Evolutionary conservation across 768 basidiomycete species (phyloP).

Genomic region (Steccherinum ochraceum): DNA sequence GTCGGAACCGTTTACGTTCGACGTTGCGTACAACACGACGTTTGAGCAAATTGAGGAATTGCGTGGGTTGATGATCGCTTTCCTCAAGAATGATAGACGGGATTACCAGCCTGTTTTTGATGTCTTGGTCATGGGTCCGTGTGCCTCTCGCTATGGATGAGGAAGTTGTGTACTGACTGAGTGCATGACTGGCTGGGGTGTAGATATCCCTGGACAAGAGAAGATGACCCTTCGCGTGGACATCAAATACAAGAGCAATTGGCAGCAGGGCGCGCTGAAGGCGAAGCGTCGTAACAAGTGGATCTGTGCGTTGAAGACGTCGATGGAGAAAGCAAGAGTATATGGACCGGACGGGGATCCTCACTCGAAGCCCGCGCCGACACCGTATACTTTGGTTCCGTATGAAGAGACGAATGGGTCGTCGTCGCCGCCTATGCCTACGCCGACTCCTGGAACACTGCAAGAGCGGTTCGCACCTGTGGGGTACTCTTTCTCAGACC

Average conservation of each 20-base stretch:
- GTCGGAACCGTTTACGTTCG: slow-evolving; percentile 77
- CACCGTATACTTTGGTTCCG: slow-evolving; percentile 65
- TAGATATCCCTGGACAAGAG: slow-evolving; percentile 75
- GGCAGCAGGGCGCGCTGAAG: slow-evolving; percentile 72
- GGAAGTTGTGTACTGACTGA: slow-evolving; percentile 7
- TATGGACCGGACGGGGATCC: slow-evolving; percentile 62
- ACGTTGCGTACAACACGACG: slow-evolving; percentile 69
- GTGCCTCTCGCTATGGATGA: neutral
- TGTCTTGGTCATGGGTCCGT: slow-evolving; percentile 54
- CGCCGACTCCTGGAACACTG: neutral
- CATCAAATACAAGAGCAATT: slow-evolving; percentile 88
- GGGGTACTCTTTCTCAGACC: slow-evolving; percentile 20
- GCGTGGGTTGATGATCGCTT: slow-evolving; percentile 73
- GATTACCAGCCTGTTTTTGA: slow-evolving; percentile 78
- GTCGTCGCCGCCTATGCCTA: neutral
- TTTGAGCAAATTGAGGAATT: slow-evolving; percentile 79
- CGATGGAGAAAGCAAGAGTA: slow-evolving; percentile 63
- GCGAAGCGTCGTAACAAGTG: slow-evolving; percentile 86
- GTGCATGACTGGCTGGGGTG: slow-evolving; percentile 3
- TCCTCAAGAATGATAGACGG: slow-evolving; percentile 61
- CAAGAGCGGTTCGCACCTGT: slow-evolving; percentile 7
- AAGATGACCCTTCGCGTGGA: slow-evolving; percentile 73
- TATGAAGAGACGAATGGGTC: slow-evolving; percentile 46
- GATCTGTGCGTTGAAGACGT: slow-evolving; percentile 79
- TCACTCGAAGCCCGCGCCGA: slow-evolving; percentile 42